Evolutionary conservation across 768 basidiomycete species (phyloP).

Genomic region (Lactarius deliciosus): DNA sequence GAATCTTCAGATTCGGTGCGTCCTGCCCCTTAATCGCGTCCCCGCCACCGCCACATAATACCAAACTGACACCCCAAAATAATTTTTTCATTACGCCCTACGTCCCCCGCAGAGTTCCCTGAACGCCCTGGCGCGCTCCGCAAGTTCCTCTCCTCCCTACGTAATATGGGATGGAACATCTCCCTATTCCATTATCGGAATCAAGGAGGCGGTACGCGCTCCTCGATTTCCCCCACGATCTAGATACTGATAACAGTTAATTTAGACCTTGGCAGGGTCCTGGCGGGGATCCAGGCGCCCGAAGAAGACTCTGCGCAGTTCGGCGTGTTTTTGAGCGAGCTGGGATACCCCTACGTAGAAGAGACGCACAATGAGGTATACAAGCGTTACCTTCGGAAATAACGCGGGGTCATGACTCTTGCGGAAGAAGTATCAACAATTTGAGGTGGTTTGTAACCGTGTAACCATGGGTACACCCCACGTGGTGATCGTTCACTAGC

Average conservation of each 20-base stretch:
- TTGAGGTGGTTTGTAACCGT: not conserved
- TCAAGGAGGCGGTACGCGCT: conserved; percentile 83
- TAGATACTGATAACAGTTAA: not conserved
- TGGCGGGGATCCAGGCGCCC: conserved; percentile 93
- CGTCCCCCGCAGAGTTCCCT: conserved; percentile 72
- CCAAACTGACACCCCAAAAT: not conserved
- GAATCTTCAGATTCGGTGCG: conserved; percentile 91
- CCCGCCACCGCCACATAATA: not conserved
- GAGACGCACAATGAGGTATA: conserved; percentile 91
- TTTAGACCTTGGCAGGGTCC: conserved; percentile 85
- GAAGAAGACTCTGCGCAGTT: conserved; percentile 64
- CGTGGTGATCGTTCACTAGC: not conserved
- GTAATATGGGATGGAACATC: conserved; percentile 82
- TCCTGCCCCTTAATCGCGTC: not conserved
- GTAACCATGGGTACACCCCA: not conserved
- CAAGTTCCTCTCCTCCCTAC: conserved; percentile 83
- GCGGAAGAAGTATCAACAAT: not conserved
- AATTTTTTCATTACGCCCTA: no score
- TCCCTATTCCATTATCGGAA: conserved; percentile 97
- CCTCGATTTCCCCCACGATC: not conserved
- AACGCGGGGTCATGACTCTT: no score
- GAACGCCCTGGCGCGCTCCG: conserved; percentile 90
- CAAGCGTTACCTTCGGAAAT: conserved; percentile 60
- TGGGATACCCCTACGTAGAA: conserved; percentile 89
- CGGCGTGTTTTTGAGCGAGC: conserved; percentile 65